phyloP scores from a whole-genome alignment of 129 eudicot species.

The Daucus carota region DNA sequence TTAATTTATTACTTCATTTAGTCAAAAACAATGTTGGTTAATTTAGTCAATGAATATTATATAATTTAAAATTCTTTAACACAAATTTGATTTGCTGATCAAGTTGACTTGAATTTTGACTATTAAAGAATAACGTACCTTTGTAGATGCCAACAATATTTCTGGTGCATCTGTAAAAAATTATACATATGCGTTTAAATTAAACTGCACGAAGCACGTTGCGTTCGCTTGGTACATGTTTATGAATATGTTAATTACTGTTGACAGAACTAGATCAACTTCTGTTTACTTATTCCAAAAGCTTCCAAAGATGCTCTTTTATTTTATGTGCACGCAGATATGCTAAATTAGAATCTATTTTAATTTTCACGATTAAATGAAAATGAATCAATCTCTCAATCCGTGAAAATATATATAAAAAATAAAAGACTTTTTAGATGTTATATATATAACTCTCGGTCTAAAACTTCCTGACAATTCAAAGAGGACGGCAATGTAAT shows the following conservation, averaged over 20 bases:
- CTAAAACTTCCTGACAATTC: too few relatives aligned
- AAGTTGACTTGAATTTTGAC: slow-evolving; percentile 2
- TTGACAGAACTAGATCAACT: not conserved
- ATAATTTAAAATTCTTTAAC: not conserved
- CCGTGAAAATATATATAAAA: too few relatives aligned
- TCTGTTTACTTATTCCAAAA: not conserved
- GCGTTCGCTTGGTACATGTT: not conserved
- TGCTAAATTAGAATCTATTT: too few relatives aligned
- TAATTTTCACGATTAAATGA: too few relatives aligned
- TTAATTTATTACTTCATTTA: not conserved
- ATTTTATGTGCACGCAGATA: too few relatives aligned
- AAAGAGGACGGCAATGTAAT: too few relatives aligned
- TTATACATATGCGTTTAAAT: not conserved
- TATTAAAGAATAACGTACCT: not conserved
- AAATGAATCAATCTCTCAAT: too few relatives aligned
- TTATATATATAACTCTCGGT: too few relatives aligned
- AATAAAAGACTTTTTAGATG: too few relatives aligned
- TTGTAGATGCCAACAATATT: not conserved
- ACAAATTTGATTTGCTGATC: not conserved
- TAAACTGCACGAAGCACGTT: not conserved
- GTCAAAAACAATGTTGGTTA: not conserved
- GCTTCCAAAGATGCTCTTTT: too few relatives aligned
- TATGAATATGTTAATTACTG: too few relatives aligned
- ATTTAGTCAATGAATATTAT: not conserved
- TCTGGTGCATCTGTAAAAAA: not conserved